Evolutionary conservation across 2,329 filamentous ascomycete species (phyloP).

Genomic region (Pestalotiopsis sp.): DNA sequence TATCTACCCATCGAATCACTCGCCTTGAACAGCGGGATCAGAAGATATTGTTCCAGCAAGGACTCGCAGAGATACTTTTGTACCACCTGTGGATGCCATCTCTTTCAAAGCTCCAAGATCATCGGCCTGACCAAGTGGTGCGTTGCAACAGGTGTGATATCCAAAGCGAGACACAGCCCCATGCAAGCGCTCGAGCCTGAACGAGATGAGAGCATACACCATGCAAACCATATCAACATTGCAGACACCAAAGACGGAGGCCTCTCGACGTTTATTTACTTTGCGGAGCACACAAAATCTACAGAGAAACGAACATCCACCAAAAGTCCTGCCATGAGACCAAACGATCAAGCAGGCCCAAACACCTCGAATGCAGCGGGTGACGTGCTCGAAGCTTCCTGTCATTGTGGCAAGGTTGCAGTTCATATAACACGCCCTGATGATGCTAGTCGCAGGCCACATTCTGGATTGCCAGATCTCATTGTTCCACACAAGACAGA

Average conservation of each 20-base stretch:
- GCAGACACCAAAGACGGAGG: constrained; percentile 20
- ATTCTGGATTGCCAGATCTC: constrained; percentile 54
- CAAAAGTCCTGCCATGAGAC: too few species aligned
- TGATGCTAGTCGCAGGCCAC: constrained; percentile 39
- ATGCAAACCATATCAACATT: constrained; percentile 29
- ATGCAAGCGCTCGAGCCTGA: constrained; percentile 1
- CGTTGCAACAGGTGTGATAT: constrained; percentile 38
- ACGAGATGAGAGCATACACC: constrained; percentile 5
- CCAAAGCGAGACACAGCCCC: constrained; percentile 7
- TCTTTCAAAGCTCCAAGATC: constrained; percentile 29
- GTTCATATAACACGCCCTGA: constrained; percentile 60
- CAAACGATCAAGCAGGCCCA: neutral
- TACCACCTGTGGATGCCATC: constrained; percentile 40
- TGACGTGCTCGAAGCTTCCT: constrained; percentile 42
- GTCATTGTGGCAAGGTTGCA: constrained; percentile 55
- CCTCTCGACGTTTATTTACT: constrained; percentile 31
- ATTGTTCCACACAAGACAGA: constrained; percentile 47
- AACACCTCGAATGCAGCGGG: neutral
- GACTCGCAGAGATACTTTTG: constrained; percentile 37
- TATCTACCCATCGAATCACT: constrained; percentile 32
- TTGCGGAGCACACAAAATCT: constrained; percentile 2
- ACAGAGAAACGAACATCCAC: neutral
- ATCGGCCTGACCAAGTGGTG: constrained; percentile 25
- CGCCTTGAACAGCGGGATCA: constrained; percentile 16
- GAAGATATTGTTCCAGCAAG: constrained; percentile 13